Conservation (phyloP, 768 basidiomycete genomes). For the Trametes gibbosa region DNA sequence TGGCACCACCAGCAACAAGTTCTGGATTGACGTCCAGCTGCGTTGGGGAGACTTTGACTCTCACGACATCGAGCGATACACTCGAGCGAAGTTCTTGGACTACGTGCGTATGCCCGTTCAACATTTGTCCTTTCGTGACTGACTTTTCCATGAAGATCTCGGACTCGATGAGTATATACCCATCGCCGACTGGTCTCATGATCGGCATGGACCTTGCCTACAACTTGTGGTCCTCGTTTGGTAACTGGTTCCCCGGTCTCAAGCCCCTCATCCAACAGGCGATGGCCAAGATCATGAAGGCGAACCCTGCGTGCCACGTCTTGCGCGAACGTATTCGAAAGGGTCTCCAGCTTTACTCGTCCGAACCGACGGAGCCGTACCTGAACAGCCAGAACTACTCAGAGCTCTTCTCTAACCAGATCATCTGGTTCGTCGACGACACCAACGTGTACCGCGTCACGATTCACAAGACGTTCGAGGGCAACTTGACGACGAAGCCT, state of each 20-base stretch:
- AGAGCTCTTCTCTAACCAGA: conserved; percentile 96
- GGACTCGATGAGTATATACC: conserved; percentile 98
- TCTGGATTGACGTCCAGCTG: conserved; percentile 95
- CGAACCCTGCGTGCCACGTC: conserved; percentile 96
- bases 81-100: conserved; percentile 98
- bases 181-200: conserved; percentile 97
- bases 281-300: conserved; percentile 99
- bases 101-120: conserved; percentile 54
- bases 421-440: conserved; percentile 99
- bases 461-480: conserved; percentile 99
- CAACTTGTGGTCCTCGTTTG: conserved; percentile 97
- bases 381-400: conserved; percentile 98
- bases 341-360: conserved; percentile 96
- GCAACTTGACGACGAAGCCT: conserved; percentile 98
- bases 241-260: conserved; percentile 99
- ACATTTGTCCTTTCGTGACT: background rate
- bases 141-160: conserved; percentile 54
- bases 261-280: conserved; percentile 98
- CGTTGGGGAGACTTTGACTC: conserved; percentile 99
- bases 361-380: conserved; percentile 98
- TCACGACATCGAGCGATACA: conserved; percentile 98
- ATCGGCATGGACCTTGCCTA: conserved; percentile 99
- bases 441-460: conserved; percentile 99
- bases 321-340: conserved; percentile 98
- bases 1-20: conserved; percentile 98